These are phyloP conservation scores for Arxiozyma telluris DNA, from an alignment of 1,139 yeast genomes.

Conservation along the genomic window DNA sequence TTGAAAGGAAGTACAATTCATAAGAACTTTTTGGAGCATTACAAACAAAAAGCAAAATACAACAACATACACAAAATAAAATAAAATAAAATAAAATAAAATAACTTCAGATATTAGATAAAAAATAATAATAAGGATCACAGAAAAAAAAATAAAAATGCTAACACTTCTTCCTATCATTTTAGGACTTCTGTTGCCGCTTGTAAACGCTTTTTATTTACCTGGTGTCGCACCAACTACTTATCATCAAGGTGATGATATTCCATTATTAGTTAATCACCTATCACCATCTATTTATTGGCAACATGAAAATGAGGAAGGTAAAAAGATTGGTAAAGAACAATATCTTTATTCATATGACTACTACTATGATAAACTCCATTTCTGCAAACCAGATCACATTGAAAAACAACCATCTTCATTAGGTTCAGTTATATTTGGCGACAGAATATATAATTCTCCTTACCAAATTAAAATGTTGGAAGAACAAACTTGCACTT, in stretches of 20 bases:
- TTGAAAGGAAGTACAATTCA: background rate
- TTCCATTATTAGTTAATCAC: slow-evolving; percentile 80
- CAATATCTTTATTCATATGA: slow-evolving; percentile 69
- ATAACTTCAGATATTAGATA: background rate
- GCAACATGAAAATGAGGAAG: slow-evolving; percentile 28
- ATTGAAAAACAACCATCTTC: slow-evolving; percentile 72
- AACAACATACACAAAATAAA: background rate
- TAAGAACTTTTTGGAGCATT: background rate
- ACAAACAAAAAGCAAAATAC: background rate
- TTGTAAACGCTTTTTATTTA: slow-evolving; percentile 59
- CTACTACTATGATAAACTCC: slow-evolving; percentile 75
- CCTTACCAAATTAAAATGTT: slow-evolving; percentile 79
- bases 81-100: background rate
- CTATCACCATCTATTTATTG: slow-evolving; percentile 69
- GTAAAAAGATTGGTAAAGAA: slow-evolving; percentile 33
- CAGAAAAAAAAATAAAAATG: background rate
- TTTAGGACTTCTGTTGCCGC: background rate
- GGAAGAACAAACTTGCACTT: slow-evolving; percentile 55
- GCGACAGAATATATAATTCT: slow-evolving; percentile 90
- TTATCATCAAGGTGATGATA: slow-evolving; percentile 58
- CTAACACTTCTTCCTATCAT: background rate
- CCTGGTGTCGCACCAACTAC: slow-evolving; percentile 96
- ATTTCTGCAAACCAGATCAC: slow-evolving; percentile 67
- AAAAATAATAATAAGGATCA: too few species aligned
- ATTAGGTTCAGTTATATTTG: slow-evolving; percentile 85